A percentile compares a stretch with the other conserved stretches of the same genome.
Evolutionary conservation across 139 green algal genomes (phyloP).

Genomic region (Chlamydomonas incerta): DNA sequence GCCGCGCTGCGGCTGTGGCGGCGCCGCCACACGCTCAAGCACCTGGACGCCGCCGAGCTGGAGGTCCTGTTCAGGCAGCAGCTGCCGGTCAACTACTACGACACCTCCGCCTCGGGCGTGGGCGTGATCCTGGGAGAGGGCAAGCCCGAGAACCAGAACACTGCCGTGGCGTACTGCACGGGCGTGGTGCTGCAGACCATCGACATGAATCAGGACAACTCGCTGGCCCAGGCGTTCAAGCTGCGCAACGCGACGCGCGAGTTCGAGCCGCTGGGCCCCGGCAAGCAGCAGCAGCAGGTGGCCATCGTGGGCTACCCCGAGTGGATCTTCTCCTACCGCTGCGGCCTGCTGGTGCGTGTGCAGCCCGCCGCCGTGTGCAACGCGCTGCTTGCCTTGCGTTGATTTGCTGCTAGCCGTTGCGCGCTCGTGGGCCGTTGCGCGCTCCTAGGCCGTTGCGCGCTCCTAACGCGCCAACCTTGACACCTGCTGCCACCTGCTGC

Average conservation of each 20-base stretch:
- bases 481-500: too few relatives aligned
- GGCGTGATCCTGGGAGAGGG: constrained; percentile 79
- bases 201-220: constrained; percentile 92
- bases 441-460: too few relatives aligned
- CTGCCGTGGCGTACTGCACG: constrained; percentile 79
- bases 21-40: not conserved
- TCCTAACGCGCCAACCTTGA: too few relatives aligned
- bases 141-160: constrained; percentile 91
- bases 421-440: too few relatives aligned
- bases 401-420: too few relatives aligned
- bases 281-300: constrained; percentile 16
- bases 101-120: constrained; percentile 1
- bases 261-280: constrained; percentile 18
- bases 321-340: constrained; percentile 45
- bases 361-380: too few relatives aligned
- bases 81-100: constrained; percentile 66
- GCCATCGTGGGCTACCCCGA: constrained; percentile 36
- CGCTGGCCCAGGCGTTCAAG: constrained; percentile 82
- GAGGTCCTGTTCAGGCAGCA: constrained; percentile 42
- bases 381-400: too few relatives aligned
- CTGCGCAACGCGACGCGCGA: constrained; percentile 64
- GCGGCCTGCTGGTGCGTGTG: constrained; percentile 2
- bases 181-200: constrained; percentile 81
- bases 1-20: not conserved
- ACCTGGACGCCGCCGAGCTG: constrained; percentile 12